These are phyloP conservation scores for Sphagnum fallax DNA, from an alignment of 228 moss, liverwort and hornwort genomes.

Conservation along the genomic window DNA sequence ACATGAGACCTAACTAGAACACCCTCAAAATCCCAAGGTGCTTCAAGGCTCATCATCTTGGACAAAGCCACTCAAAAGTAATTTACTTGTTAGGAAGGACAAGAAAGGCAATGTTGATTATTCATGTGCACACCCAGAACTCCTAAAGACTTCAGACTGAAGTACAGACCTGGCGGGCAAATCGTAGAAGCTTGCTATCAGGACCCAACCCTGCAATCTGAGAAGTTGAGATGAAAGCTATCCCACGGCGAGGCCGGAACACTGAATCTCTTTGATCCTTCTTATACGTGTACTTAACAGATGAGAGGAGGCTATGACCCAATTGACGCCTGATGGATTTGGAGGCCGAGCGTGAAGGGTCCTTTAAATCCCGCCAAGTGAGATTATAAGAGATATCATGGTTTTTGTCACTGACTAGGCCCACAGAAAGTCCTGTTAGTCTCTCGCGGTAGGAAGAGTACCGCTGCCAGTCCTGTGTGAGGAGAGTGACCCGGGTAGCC, in stretches of 20 bases:
- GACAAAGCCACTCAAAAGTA: too few relatives aligned
- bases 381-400: constrained; percentile 96
- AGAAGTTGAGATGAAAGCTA: constrained; percentile 81
- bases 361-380: constrained; percentile 94
- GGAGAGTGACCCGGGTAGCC: constrained; percentile 64
- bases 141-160: too few relatives aligned
- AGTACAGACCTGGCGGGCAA: constrained; percentile 75
- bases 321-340: constrained; percentile 83
- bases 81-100: too few relatives aligned
- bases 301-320: constrained; percentile 87
- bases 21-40: too few relatives aligned
- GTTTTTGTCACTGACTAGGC: constrained; percentile 73
- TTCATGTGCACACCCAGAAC: too few relatives aligned
- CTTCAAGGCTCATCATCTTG: too few relatives aligned
- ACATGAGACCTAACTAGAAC: too few relatives aligned
- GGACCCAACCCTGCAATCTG: constrained; percentile 97
- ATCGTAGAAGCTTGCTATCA: constrained; percentile 80
- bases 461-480: constrained; percentile 98
- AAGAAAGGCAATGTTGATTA: too few relatives aligned
- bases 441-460: constrained; percentile 93
- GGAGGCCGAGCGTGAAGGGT: constrained; percentile 81
- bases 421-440: constrained; percentile 77
- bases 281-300: constrained; percentile 85
- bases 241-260: constrained; percentile 74
- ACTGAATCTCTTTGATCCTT: constrained; percentile 79